A percentile compares a stretch with the other conserved stretches of the same genome.
phyloP scores from a whole-genome alignment of 768 basidiomycete species.

The Boletus pseudopeckii region DNA sequence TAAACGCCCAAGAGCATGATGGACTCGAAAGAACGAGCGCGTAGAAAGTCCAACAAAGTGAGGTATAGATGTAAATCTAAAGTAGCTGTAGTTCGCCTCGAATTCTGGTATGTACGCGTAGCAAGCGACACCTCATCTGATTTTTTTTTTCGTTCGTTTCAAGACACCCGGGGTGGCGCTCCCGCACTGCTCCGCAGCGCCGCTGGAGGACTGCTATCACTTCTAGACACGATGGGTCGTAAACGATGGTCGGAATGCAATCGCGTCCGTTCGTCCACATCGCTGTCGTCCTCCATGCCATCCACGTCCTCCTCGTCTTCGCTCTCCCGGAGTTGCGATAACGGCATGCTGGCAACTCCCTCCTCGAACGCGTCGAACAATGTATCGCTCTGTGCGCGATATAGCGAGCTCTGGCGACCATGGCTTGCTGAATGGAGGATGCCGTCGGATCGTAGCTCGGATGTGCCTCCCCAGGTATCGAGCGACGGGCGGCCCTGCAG shows the following conservation, averaged over 20 bases:
- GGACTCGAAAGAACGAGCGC: conserved; percentile 1
- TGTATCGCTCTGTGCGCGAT: conserved; percentile 59
- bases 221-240: conserved; percentile 42
- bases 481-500: conserved; percentile 77
- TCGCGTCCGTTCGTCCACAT: conserved; percentile 44
- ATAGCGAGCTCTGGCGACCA: conserved; percentile 62
- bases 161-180: conserved; percentile 18
- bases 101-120: conserved; percentile 15
- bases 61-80: conserved; percentile 27
- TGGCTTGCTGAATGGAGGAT: conserved; percentile 40
- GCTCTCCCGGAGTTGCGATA: conserved; percentile 64
- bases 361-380: conserved; percentile 79
- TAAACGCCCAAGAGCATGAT: conserved; percentile 11
- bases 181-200: conserved; percentile 30
- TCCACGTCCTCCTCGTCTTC: conserved; percentile 51
- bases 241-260: conserved; percentile 28
- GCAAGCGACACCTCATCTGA: not conserved
- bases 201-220: conserved; percentile 51
- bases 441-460: conserved; percentile 30
- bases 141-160: not conserved
- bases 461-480: conserved; percentile 62
- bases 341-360: conserved; percentile 38
- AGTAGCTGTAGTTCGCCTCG: conserved; percentile 26
- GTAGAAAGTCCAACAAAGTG: conserved; percentile 8
- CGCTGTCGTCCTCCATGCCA: conserved; percentile 43